phyloP scores from a whole-genome alignment of 179 eudicot genomes.

The Patellifolia procumbens region DNA sequence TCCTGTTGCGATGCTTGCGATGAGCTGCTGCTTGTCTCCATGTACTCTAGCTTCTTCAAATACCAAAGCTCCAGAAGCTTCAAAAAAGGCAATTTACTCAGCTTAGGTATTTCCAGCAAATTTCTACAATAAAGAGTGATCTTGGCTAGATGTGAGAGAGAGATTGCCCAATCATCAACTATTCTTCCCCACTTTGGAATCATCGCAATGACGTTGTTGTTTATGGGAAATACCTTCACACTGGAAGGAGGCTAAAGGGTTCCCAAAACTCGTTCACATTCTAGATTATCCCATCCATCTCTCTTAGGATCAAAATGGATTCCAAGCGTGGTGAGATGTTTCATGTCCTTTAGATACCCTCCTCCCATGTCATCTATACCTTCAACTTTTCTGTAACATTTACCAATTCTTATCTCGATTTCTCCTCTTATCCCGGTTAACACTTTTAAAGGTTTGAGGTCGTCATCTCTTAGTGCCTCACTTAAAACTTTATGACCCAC shows the following conservation, averaged over 20 bases:
- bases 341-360: not conserved
- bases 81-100: not conserved
- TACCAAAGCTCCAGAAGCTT: not conserved
- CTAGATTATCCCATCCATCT: not conserved
- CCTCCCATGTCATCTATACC: not conserved
- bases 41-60: not conserved
- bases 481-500: too few relatives aligned
- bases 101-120: not conserved
- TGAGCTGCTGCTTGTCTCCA: not conserved
- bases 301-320: not conserved
- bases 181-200: conserved; percentile 3
- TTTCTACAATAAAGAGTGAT: not conserved
- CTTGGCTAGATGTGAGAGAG: not conserved
- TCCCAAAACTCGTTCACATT: not conserved
- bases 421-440: not conserved
- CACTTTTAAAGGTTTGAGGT: not conserved
- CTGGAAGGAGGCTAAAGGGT: not conserved
- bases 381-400: too few relatives aligned
- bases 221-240: not conserved
- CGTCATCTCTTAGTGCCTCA: not conserved
- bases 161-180: not conserved
- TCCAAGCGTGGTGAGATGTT: not conserved
- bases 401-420: not conserved
- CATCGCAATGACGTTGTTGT: not conserved
- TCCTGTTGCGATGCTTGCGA: not conserved